Evolutionary conservation across 805 yeast genomes (phyloP).

Genomic region (Cyberlindnera subsufficiens): DNA sequence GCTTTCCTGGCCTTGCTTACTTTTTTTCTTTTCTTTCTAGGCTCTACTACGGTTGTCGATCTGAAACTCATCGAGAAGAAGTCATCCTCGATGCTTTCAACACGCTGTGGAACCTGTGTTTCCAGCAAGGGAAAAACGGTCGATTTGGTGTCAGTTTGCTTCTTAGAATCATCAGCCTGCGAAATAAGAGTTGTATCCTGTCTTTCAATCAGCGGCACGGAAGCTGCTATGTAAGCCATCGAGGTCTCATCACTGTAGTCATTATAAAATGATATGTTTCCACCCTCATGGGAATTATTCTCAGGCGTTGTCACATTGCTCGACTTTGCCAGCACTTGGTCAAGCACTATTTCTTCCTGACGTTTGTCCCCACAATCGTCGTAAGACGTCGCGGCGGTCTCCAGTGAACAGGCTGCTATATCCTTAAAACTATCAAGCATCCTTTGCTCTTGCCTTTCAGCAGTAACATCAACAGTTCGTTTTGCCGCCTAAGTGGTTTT

Average conservation of each 20-base stretch:
- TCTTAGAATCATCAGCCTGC: neutral
- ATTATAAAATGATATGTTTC: too few species aligned
- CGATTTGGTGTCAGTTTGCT: too few species aligned
- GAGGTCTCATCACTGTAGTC: too few species aligned
- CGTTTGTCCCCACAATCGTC: conserved; percentile 14
- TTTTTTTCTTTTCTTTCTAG: conserved; percentile 18
- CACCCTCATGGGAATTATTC: neutral
- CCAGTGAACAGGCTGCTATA: too few species aligned
- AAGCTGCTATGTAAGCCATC: neutral
- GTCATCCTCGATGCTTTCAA: conserved; percentile 19
- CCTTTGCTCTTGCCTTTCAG: too few species aligned
- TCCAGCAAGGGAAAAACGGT: too few species aligned
- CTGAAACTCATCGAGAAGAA: conserved; percentile 20
- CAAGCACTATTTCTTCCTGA: conserved; percentile 19
- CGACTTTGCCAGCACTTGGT: conserved; percentile 19
- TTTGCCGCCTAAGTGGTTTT: too few species aligned
- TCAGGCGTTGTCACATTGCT: conserved; percentile 22
- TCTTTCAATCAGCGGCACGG: neutral
- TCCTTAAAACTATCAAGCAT: too few species aligned
- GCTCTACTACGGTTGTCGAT: conserved; percentile 2
- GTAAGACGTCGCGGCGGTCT: neutral
- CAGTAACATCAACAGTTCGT: too few species aligned
- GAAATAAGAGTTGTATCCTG: neutral
- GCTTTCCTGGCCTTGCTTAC: conserved; percentile 10
- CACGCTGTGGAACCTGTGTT: neutral